Conservation (phyloP, 1,139 yeast genomes). For the Debaryomyces coudertii region DNA sequence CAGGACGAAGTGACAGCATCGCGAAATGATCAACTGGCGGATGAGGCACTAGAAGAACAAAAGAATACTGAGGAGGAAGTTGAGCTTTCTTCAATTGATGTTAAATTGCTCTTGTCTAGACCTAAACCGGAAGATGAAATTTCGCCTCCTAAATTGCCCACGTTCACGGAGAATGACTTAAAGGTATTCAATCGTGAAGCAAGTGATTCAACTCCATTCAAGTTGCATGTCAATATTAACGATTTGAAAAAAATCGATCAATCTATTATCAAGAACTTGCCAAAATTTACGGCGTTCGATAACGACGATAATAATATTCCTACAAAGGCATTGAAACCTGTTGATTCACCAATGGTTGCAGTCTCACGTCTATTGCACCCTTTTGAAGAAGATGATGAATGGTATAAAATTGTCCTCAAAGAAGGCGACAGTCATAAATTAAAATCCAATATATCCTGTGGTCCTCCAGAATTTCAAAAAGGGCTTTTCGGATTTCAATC, state of each 20-base stretch:
- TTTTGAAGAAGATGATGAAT: conserved; percentile 61
- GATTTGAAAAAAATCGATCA: conserved; percentile 58
- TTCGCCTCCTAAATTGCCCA: conserved; percentile 27
- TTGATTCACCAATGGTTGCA: conserved; percentile 28
- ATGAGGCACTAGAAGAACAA: conserved; percentile 1
- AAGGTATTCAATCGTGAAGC: not conserved
- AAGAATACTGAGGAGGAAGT: conserved; percentile 6
- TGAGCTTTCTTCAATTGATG: conserved; percentile 27
- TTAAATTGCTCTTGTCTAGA: conserved; percentile 29
- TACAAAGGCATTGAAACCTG: conserved; percentile 28
- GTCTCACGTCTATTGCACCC: conserved; percentile 68
- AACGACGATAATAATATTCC: conserved; percentile 28
- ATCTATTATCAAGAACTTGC: conserved; percentile 56
- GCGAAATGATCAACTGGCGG: not conserved
- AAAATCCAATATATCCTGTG: conserved; percentile 16
- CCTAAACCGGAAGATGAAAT: conserved; percentile 35
- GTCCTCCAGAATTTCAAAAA: conserved; percentile 51
- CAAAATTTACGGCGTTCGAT: conserved; percentile 56
- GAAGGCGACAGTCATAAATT: conserved; percentile 34
- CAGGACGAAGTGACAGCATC: not conserved
- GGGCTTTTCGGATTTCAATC: conserved; percentile 62
- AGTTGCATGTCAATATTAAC: conserved; percentile 52
- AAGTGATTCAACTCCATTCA: conserved; percentile 46
- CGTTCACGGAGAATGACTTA: conserved; percentile 27
- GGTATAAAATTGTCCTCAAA: conserved; percentile 62